A percentile compares a stretch with the other conserved stretches of the same genome.
Conservation (phyloP, 345 rosid species). For the Eutrema heterophyllum region DNA sequence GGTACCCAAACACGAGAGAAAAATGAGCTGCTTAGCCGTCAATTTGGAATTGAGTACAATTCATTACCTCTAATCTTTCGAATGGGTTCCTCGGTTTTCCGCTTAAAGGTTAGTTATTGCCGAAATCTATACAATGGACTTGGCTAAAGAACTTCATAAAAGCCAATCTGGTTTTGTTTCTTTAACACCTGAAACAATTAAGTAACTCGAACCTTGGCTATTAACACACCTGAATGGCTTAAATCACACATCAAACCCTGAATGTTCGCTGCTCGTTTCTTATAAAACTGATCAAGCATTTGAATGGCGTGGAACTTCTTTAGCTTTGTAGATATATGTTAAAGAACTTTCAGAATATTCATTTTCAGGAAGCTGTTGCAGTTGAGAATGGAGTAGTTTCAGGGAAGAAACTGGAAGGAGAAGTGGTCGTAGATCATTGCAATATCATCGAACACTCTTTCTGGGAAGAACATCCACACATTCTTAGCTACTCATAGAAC, state of each 20-base stretch:
- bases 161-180: background rate
- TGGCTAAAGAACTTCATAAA: background rate
- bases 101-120: slow-evolving; percentile 31
- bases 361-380: slow-evolving; percentile 13
- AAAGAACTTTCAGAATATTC: slow-evolving; percentile 21
- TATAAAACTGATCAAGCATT: background rate
- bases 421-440: slow-evolving; percentile 43
- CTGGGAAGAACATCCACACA: slow-evolving; percentile 54
- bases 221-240: background rate
- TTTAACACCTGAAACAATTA: background rate
- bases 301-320: background rate
- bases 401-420: slow-evolving; percentile 15
- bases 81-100: slow-evolving; percentile 69
- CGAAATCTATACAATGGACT: background rate
- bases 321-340: slow-evolving; percentile 3
- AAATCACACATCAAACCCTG: background rate
- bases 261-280: background rate
- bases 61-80: slow-evolving; percentile 59
- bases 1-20: slow-evolving; percentile 84
- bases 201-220: background rate
- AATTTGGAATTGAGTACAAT: slow-evolving; percentile 64
- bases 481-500: slow-evolving; percentile 31
- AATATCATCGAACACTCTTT: slow-evolving; percentile 61
- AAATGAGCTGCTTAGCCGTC: slow-evolving; percentile 54
- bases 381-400: slow-evolving; percentile 25